These are phyloP conservation scores for Calonectria hawksworthii DNA, from an alignment of 2,329 filamentous ascomycete species.

Conservation along the genomic window DNA sequence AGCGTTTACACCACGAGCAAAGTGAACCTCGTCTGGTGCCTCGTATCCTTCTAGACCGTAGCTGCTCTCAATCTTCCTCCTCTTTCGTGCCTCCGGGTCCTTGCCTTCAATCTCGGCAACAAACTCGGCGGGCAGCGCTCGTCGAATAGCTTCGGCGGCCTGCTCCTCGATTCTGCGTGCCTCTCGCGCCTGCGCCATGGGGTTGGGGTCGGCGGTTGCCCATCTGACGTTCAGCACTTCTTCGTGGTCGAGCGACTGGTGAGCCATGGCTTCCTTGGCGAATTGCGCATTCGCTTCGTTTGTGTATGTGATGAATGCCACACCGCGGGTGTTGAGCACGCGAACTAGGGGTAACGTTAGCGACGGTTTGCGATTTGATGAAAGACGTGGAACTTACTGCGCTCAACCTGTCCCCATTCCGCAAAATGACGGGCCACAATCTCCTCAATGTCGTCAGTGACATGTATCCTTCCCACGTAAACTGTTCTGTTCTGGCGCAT, in stretches of 20 bases:
- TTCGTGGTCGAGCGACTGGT: slow-evolving; percentile 90
- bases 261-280: slow-evolving; percentile 95
- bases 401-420: slow-evolving; percentile 95
- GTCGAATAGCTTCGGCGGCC: slow-evolving; percentile 91
- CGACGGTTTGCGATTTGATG: not conserved
- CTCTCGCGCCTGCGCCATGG: slow-evolving; percentile 93
- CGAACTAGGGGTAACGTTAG: slow-evolving; percentile 62
- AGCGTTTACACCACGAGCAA: slow-evolving; percentile 81
- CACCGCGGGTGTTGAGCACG: slow-evolving; percentile 89
- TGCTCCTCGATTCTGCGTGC: slow-evolving; percentile 93
- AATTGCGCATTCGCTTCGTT: slow-evolving; percentile 94
- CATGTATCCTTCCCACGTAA: slow-evolving; percentile 94
- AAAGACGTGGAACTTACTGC: slow-evolving; percentile 60
- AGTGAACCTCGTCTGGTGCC: slow-evolving; percentile 94
- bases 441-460: slow-evolving; percentile 97
- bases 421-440: slow-evolving; percentile 94
- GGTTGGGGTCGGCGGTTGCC: slow-evolving; percentile 97
- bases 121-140: slow-evolving; percentile 89
- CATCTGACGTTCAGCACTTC: slow-evolving; percentile 97
- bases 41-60: slow-evolving; percentile 95
- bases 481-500: slow-evolving; percentile 94
- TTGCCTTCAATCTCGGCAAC: slow-evolving; percentile 94
- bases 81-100: slow-evolving; percentile 87
- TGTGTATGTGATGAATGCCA: slow-evolving; percentile 94
- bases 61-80: slow-evolving; percentile 88